phyloP scores from a whole-genome alignment of 805 yeast genomes.

The Pichia sporocuriosa region DNA sequence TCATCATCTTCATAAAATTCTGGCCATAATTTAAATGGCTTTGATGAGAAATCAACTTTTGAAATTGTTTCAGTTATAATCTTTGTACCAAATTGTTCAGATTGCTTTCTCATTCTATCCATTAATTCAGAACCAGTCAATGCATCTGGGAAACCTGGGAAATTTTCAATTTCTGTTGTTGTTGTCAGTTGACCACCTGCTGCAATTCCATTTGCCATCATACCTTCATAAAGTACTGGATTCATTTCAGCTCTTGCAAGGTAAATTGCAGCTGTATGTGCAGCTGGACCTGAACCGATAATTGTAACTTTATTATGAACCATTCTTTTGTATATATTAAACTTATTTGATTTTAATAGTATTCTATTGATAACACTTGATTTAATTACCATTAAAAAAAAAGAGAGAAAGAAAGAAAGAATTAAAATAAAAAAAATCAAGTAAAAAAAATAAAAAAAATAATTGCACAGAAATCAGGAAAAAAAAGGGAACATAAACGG shows the following conservation, averaged over 20 bases:
- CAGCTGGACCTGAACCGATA: slow-evolving; percentile 98
- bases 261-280: slow-evolving; percentile 98
- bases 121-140: slow-evolving; percentile 80
- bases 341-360: too few relatives aligned
- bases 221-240: slow-evolving; percentile 91
- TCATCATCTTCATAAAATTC: slow-evolving; percentile 90
- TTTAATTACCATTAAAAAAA: background rate
- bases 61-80: slow-evolving; percentile 93
- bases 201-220: slow-evolving; percentile 96
- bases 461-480: background rate
- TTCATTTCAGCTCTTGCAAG: slow-evolving; percentile 93
- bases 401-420: background rate
- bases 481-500: background rate
- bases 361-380: slow-evolving; percentile 3
- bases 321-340: too few relatives aligned
- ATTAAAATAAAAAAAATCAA: too few relatives aligned
- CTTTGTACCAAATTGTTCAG: slow-evolving; percentile 82
- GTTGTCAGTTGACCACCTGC: slow-evolving; percentile 99
- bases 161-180: slow-evolving; percentile 96
- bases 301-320: slow-evolving; percentile 80
- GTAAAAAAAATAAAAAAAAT: too few relatives aligned
- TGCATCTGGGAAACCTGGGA: slow-evolving; percentile 97
- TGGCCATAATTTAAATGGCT: slow-evolving; percentile 95
- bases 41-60: slow-evolving; percentile 78
- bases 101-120: slow-evolving; percentile 91